Conservation (phyloP, 257 asterid genomes). For the Solanum tarapatanum region DNA sequence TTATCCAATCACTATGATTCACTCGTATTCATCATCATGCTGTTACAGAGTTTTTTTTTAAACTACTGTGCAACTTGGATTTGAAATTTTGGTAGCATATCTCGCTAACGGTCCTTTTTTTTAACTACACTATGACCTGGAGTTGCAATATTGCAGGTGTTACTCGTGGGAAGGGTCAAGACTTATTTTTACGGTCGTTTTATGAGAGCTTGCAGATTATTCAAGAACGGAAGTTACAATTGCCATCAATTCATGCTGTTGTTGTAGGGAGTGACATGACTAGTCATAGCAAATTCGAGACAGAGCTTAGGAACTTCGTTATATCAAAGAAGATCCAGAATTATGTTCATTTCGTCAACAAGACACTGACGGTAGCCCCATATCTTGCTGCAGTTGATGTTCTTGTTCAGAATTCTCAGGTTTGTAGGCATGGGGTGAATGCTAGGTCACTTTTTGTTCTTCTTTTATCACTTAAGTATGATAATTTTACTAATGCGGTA, state of each 20-base stretch:
- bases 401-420: constrained; percentile 99
- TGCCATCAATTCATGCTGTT: constrained; percentile 66
- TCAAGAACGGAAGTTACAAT: constrained; percentile 50
- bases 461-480: background rate
- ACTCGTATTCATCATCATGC: background rate
- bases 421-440: constrained; percentile 9
- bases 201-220: constrained; percentile 62
- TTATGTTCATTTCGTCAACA: constrained; percentile 77
- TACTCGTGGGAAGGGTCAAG: constrained; percentile 97
- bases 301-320: constrained; percentile 70
- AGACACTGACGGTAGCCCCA: constrained; percentile 83
- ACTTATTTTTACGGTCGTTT: constrained; percentile 74
- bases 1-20: background rate
- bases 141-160: constrained; percentile 52
- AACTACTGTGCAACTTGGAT: background rate
- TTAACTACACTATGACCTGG: constrained; percentile 5
- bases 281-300: constrained; percentile 75
- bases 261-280: constrained; percentile 88
- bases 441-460: background rate
- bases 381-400: constrained; percentile 81
- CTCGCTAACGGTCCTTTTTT: background rate
- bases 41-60: background rate
- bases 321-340: constrained; percentile 51
- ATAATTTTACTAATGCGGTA: background rate
- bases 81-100: background rate